Evolutionary conservation across 129 eudicot species (phyloP).

Genomic region (Lonicera japonica): DNA sequence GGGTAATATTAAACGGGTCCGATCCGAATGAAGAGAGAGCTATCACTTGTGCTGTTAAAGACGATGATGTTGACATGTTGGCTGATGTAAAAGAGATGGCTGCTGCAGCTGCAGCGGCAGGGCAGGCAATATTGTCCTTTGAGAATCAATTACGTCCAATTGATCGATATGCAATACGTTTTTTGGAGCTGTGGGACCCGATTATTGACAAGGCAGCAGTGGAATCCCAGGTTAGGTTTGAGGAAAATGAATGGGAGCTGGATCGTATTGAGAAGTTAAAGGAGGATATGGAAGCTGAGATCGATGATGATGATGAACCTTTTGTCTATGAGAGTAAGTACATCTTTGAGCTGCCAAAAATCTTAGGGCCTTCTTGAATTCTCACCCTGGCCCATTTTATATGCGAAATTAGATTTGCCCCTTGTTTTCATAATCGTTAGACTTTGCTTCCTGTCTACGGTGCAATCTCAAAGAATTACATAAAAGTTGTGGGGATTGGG

Average conservation of each 20-base stretch:
- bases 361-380: no score
- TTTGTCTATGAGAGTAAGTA: conserved; percentile 88
- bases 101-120: conserved; percentile 88
- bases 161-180: conserved; percentile 89
- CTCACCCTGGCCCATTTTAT: no score
- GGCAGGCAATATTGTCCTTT: conserved; percentile 69
- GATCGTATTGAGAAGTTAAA: conserved; percentile 93
- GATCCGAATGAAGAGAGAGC: conserved; percentile 47
- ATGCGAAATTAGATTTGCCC: no score
- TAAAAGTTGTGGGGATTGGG: no score
- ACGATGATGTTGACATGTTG: conserved; percentile 84
- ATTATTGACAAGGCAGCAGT: conserved; percentile 59
- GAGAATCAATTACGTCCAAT: conserved; percentile 90
- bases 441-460: no score
- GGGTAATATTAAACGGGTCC: conserved; percentile 17
- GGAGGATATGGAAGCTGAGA: conserved; percentile 98
- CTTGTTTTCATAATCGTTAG: background rate
- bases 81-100: conserved; percentile 97
- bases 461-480: no score
- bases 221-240: conserved; percentile 49
- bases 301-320: conserved; percentile 96
- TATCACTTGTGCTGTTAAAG: conserved; percentile 38
- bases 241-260: conserved; percentile 94
- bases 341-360: background rate
- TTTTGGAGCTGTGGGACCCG: conserved; percentile 91